Evolutionary conservation across 345 rosid species (phyloP), one percentile per base, ranked within the genome.

Genomic region (Euphorbia lathyris): DNA sequence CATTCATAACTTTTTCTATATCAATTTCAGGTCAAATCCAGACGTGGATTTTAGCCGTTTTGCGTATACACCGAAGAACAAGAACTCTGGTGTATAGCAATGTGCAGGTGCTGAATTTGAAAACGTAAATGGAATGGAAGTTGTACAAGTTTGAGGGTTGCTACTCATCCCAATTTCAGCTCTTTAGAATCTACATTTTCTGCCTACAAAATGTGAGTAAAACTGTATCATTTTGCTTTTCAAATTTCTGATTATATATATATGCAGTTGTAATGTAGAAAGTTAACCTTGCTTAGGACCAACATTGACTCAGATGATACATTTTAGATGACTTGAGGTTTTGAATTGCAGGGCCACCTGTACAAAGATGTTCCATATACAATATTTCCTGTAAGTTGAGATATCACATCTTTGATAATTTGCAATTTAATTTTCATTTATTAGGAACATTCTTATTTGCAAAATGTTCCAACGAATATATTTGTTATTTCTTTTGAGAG

Each of bases 41-140:
- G 76, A 66, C 29, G 78, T 65, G 38, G 91, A 87, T 76, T 71
- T 94, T 68, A 84, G 84, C 75, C 85, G 80, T 52, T 94, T 91
- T 74, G 87, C 89, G 51, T 91, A 82, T 74, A 66, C 74, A 34
- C 82, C 88, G 27, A 81, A 74, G 29, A 78, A 57, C 71, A 50
- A 55, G 76, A 74, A 85, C 74, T 48, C 75, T 4, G 56, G 60
- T 38, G 40, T 57, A 51, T 55, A 63, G 63, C 72, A 65, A 38
- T 76, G 34, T 76, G 69, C 58, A 78, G 82, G 73, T 30, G 70
- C 57, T 86, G 86, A 86, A 64, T 13, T 65, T 22, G 71, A 66
- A 68, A 77, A 53, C 58, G 7, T 36, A 45, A 45, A 57, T 60
- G 72, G 64, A 57, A 79, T 19, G 42, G 50, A 66, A 68, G 56